Conservation (phyloP, 2,329 filamentous ascomycete genomes). For the Trichoderma afroharzianum region DNA sequence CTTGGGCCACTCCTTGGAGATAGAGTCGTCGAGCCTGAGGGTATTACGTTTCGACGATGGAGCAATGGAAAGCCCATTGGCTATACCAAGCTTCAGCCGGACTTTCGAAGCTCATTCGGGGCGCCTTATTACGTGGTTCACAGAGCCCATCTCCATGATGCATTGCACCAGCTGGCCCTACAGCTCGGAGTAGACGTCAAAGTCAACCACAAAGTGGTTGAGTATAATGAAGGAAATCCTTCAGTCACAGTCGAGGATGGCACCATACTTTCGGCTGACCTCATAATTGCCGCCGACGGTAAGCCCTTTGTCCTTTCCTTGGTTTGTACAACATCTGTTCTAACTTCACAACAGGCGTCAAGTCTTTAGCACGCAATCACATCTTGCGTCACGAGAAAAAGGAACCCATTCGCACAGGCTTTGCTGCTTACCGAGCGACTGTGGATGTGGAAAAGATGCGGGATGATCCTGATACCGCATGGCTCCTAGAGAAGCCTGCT, state of each 20-base stretch:
- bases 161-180: conserved; percentile 25
- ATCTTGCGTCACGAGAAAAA: neutral
- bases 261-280: conserved; percentile 25
- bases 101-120: conserved; percentile 27
- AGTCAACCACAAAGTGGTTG: conserved; percentile 25
- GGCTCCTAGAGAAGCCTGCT: conserved; percentile 37
- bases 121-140: conserved; percentile 35
- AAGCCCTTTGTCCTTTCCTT: neutral
- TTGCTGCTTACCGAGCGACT: conserved; percentile 40
- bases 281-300: conserved; percentile 38
- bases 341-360: neutral
- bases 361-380: conserved; percentile 17
- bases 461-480: conserved; percentile 33
- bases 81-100: conserved; percentile 28
- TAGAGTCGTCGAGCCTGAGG: conserved; percentile 23
- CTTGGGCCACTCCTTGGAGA: conserved; percentile 21
- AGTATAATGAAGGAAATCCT: conserved; percentile 23
- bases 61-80: conserved; percentile 28
- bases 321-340: neutral
- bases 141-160: conserved; percentile 35
- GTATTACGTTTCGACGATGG: conserved; percentile 31
- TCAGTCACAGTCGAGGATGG: conserved; percentile 26
- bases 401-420: conserved; percentile 29
- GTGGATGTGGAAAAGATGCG: conserved; percentile 37
- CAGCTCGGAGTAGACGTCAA: conserved; percentile 28